These are phyloP conservation scores for Chamaecyparis obtusa DNA, from an alignment of 75 land plant genomes.

Conservation along the genomic window DNA sequence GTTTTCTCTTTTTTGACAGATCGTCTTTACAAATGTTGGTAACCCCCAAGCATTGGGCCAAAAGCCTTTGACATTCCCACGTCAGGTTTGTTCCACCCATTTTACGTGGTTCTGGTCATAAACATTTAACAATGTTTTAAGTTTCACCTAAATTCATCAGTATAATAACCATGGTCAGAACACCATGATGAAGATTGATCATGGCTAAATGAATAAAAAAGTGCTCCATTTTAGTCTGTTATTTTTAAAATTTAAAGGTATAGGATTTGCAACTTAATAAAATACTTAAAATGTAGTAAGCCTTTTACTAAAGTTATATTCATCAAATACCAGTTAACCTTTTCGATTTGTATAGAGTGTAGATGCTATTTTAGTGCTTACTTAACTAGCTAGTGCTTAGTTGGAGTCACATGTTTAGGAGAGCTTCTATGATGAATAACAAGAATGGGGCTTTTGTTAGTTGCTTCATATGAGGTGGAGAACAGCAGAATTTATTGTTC, in stretches of 20 bases:
- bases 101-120: not conserved
- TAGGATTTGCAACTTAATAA: not conserved
- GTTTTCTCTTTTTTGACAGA: conserved; percentile 46
- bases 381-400: not conserved
- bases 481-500: not conserved
- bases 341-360: not conserved
- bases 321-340: not conserved
- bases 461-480: not conserved
- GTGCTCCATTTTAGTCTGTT: not conserved
- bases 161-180: not conserved
- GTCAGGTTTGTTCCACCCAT: conserved; percentile 60
- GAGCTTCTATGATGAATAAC: not conserved
- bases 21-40: conserved; percentile 97
- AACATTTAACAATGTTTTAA: not conserved
- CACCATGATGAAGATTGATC: not conserved
- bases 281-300: not conserved
- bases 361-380: not conserved
- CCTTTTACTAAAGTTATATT: not conserved
- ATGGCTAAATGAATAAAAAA: not conserved
- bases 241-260: not conserved
- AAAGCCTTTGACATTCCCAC: conserved; percentile 94
- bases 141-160: not conserved
- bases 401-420: not conserved
- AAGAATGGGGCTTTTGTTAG: not conserved
- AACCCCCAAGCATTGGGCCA: conserved; percentile 99